These are phyloP conservation scores for Adenanthera pavonina DNA, from an alignment of 306 rosid species.

Conservation along the genomic window DNA sequence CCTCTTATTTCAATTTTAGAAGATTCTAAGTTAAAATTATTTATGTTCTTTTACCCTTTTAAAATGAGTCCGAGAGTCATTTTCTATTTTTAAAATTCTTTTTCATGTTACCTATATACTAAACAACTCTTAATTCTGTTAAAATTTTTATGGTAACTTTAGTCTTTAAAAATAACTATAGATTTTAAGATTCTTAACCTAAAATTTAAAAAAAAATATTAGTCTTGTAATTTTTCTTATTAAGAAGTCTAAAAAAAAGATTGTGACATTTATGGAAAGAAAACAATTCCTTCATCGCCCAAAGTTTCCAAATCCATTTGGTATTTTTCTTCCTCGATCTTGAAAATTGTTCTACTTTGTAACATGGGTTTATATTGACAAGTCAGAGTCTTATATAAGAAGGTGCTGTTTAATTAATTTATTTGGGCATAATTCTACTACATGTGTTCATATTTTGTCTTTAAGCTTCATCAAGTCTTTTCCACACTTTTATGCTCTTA, in stretches of 20 bases:
- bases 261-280: neutral
- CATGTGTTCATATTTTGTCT: neutral
- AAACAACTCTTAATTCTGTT: too few species aligned
- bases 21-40: too few species aligned
- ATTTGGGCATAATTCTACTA: neutral
- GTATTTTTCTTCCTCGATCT: neutral
- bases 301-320: neutral
- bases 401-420: too few species aligned
- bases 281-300: neutral
- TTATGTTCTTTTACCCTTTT: too few species aligned
- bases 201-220: too few species aligned
- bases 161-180: too few species aligned
- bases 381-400: neutral
- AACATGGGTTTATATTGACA: neutral
- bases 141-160: too few species aligned
- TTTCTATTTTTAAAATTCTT: too few species aligned
- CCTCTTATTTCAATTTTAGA: too few species aligned
- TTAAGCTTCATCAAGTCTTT: neutral
- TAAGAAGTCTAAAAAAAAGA: neutral
- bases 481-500: neutral
- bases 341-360: neutral
- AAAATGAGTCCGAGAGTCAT: too few species aligned
- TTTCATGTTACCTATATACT: too few species aligned
- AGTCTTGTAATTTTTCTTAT: neutral
- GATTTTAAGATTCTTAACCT: too few species aligned